Percentiles rank a stretch among this genome's conserved stretches.
phyloP scores from a whole-genome alignment of 495 filamentous ascomycete species.

The Rostrohypoxylon terebratum region DNA sequence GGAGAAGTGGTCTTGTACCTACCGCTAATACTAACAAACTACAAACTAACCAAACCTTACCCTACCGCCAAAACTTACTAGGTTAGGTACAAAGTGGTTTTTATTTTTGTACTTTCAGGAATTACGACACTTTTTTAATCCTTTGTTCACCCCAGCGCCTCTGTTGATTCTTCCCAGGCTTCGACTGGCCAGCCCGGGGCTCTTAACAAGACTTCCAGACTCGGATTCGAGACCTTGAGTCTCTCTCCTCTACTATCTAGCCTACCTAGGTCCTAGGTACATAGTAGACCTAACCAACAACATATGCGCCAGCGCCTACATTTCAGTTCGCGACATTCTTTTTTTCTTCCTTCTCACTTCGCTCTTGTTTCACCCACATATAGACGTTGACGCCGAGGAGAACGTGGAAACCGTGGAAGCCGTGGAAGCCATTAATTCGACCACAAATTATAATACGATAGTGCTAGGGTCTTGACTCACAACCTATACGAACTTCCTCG shows the following conservation, averaged over 20 bases:
- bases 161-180: slow-evolving; percentile 19
- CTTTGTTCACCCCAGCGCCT: slow-evolving; percentile 20
- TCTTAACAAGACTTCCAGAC: slow-evolving; percentile 17
- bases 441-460: slow-evolving; percentile 30
- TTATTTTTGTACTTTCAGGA: not conserved
- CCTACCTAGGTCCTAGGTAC: not conserved
- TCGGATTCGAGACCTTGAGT: slow-evolving; percentile 28
- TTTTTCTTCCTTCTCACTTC: slow-evolving; percentile 26
- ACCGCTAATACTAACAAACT: not conserved
- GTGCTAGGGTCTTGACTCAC: not conserved
- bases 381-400: slow-evolving; percentile 16
- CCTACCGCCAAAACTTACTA: slow-evolving; percentile 17
- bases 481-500: slow-evolving; percentile 6
- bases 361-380: not conserved
- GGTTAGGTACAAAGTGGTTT: slow-evolving; percentile 21
- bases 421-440: slow-evolving; percentile 1
- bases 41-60: slow-evolving; percentile 30
- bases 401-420: slow-evolving; percentile 4
- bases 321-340: slow-evolving; percentile 41
- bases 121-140: slow-evolving; percentile 14
- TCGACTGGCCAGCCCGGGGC: slow-evolving; percentile 13
- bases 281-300: not conserved
- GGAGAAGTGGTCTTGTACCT: not conserved
- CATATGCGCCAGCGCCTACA: slow-evolving; percentile 38
- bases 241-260: slow-evolving; percentile 22